Evolutionary conservation across 1,284 basidiomycete genomes (phyloP).

Genomic region (Puccinia hordei): DNA sequence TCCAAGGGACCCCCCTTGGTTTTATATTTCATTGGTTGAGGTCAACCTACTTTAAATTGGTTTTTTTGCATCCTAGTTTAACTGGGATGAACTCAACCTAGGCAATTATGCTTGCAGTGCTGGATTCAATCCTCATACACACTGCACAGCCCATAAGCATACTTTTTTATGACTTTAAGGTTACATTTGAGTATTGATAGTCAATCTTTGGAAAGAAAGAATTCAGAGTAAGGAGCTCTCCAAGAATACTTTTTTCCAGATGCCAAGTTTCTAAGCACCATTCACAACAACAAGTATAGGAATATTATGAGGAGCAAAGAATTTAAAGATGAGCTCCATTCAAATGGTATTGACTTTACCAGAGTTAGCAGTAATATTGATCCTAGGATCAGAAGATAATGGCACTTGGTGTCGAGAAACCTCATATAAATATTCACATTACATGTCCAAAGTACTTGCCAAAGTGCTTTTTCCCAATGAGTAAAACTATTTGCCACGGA

Average conservation of each 20-base stretch:
- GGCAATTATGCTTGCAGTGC: too few species aligned
- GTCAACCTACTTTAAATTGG: too few species aligned
- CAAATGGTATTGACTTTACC: slow-evolving; percentile 6
- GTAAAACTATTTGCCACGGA: not conserved
- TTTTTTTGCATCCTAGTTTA: too few species aligned
- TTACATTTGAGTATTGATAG: too few species aligned
- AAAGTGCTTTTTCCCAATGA: not conserved
- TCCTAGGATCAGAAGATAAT: not conserved
- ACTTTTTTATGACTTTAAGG: too few species aligned
- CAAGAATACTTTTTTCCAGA: not conserved
- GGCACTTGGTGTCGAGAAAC: not conserved
- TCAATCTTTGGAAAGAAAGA: not conserved
- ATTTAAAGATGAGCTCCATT: not conserved
- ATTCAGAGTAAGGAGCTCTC: not conserved
- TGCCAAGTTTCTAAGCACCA: not conserved
- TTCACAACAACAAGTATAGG: not conserved
- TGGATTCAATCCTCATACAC: too few species aligned
- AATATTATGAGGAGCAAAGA: not conserved
- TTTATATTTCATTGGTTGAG: too few species aligned
- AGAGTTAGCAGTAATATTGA: not conserved
- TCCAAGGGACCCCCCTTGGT: too few species aligned
- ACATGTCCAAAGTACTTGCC: not conserved
- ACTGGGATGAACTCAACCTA: too few species aligned
- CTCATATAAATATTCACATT: not conserved
- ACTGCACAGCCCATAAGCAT: too few species aligned